Evolutionary conservation across 2,329 filamentous ascomycete genomes (phyloP).

Genomic region (Aspergillus alliaceus): DNA sequence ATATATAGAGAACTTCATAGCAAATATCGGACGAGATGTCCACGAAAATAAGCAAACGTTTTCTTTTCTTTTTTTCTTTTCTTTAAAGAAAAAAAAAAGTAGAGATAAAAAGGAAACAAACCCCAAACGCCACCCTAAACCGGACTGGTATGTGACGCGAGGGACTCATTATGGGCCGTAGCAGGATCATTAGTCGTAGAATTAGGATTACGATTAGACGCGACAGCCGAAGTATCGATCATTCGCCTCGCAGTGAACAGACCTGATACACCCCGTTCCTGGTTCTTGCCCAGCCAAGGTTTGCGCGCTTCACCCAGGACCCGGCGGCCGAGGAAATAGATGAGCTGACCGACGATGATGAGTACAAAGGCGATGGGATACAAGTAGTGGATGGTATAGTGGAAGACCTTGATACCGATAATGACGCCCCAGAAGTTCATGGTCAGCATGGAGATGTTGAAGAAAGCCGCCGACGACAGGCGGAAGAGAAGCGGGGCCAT

Average conservation of each 20-base stretch:
- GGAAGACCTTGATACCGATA: constrained; percentile 85
- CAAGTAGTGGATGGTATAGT: constrained; percentile 76
- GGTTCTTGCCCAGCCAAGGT: constrained; percentile 88
- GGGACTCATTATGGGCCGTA: constrained; percentile 1
- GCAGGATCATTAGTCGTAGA: constrained; percentile 5
- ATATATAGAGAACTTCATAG: too few species aligned
- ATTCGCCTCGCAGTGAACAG: constrained; percentile 82
- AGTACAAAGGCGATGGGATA: constrained; percentile 95
- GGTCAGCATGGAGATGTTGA: constrained; percentile 92
- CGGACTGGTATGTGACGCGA: constrained; percentile 5
- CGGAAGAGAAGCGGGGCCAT: constrained; percentile 85
- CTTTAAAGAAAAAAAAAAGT: too few species aligned
- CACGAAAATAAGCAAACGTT: too few species aligned
- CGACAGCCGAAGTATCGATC: constrained; percentile 45
- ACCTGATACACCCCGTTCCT: constrained; percentile 77
- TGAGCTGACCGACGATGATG: constrained; percentile 80
- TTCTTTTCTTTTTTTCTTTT: too few species aligned
- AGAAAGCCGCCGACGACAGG: constrained; percentile 87
- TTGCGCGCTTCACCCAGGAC: constrained; percentile 83
- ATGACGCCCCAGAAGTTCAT: constrained; percentile 97
- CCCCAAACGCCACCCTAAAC: constrained; percentile 7
- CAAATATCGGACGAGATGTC: too few species aligned
- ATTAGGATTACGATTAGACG: constrained; percentile 13
- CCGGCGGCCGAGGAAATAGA: constrained; percentile 84
- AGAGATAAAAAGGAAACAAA: neutral